Evolutionary conservation across 495 filamentous ascomycete species (phyloP).

Genomic region (Rhizodiscina lignyota): DNA sequence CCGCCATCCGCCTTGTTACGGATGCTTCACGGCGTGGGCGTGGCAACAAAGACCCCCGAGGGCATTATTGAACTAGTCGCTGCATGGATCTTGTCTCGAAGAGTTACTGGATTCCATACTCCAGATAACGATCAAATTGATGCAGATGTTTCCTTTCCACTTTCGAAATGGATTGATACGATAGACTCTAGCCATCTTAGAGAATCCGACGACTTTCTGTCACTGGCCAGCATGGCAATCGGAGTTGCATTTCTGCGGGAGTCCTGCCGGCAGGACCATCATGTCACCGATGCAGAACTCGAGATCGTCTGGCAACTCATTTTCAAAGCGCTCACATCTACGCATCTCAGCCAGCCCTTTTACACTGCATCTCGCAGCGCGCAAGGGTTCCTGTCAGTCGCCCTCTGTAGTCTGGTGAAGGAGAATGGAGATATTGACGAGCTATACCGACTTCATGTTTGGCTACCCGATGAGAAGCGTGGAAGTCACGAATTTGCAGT

Average conservation of each 20-base stretch:
- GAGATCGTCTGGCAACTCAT: slow-evolving; percentile 1
- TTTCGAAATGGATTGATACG: too few relatives aligned
- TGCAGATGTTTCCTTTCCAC: too few relatives aligned
- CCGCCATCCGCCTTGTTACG: too few relatives aligned
- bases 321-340: not conserved
- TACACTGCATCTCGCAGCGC: slow-evolving; percentile 1
- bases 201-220: too few relatives aligned
- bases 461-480: slow-evolving; percentile 1
- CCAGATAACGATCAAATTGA: too few relatives aligned
- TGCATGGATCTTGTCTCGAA: too few relatives aligned
- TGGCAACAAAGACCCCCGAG: too few relatives aligned
- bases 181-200: too few relatives aligned
- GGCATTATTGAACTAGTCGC: too few relatives aligned
- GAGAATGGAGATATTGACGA: slow-evolving; percentile 1
- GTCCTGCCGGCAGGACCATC: not conserved
- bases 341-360: not conserved
- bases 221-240: not conserved
- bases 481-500: not conserved
- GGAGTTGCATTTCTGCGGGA: not conserved
- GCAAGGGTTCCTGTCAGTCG: not conserved
- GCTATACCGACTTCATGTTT: slow-evolving; percentile 2
- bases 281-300: not conserved
- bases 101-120: too few relatives aligned
- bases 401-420: slow-evolving; percentile 1
- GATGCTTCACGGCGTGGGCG: too few relatives aligned